Evolutionary conservation across 768 basidiomycete species (phyloP).

Genomic region (Lactifluus volemus): DNA sequence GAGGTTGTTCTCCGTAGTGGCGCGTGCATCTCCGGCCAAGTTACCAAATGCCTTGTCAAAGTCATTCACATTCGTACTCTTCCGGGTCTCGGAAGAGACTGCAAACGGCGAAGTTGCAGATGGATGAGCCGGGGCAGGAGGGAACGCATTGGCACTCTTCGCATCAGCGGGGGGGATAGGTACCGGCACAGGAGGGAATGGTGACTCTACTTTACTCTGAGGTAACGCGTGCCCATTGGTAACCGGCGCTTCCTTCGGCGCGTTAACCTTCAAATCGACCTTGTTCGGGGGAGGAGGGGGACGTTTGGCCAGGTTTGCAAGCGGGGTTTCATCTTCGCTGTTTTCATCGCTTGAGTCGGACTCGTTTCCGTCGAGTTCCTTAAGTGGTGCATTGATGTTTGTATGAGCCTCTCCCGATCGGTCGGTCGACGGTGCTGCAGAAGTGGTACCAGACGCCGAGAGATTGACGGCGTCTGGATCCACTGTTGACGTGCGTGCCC

Average conservation of each 20-base stretch:
- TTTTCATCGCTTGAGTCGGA: conserved; percentile 43
- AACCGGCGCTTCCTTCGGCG: not conserved
- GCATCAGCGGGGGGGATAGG: not conserved
- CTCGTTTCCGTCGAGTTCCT: conserved; percentile 51
- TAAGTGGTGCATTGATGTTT: conserved; percentile 43
- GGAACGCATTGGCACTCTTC: conserved; percentile 8
- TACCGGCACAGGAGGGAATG: not conserved
- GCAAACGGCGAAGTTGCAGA: conserved; percentile 14
- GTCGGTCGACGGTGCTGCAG: conserved; percentile 3
- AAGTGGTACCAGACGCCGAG: not conserved
- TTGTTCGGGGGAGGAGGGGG: not conserved
- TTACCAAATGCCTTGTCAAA: conserved; percentile 72
- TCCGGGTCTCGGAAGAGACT: conserved; percentile 6
- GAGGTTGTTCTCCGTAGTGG: conserved; percentile 35
- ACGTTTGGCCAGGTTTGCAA: conserved; percentile 20
- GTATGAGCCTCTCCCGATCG: conserved; percentile 26
- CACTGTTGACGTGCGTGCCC: not conserved
- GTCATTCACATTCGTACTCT: conserved; percentile 36
- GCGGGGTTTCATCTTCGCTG: conserved; percentile 24
- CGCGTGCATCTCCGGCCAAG: conserved; percentile 31
- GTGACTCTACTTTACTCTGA: not conserved
- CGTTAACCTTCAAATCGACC: not conserved
- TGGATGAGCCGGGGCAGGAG: conserved; percentile 12
- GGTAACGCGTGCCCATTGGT: conserved; percentile 9
- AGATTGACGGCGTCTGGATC: conserved; percentile 10